Conservation (phyloP, 495 filamentous ascomycete species). For the Beverwykella pulmonaria region DNA sequence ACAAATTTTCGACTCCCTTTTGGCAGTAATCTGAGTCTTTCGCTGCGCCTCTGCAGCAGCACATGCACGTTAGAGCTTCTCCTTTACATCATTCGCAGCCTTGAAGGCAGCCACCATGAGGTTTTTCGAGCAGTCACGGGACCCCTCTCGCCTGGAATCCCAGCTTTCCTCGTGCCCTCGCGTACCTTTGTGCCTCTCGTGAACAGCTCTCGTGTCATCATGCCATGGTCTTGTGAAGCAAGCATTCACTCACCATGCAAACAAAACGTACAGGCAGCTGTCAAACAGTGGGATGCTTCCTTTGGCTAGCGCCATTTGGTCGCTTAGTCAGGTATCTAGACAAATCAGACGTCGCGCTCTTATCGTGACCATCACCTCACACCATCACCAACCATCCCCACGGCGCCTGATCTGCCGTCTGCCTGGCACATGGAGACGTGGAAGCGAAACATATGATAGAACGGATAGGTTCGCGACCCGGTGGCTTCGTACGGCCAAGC, state of each 20-base stretch:
- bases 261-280: conserved; percentile 21
- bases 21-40: not conserved
- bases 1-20: not conserved
- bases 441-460: conserved; percentile 5
- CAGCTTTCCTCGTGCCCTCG: conserved; percentile 24
- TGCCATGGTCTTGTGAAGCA: not conserved
- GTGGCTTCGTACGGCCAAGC: not conserved
- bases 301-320: not conserved
- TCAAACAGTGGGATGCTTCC: conserved; percentile 18
- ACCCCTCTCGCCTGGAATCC: not conserved
- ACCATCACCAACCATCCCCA: conserved; percentile 13
- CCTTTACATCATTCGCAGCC: not conserved
- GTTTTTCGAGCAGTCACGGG: not conserved
- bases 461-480: not conserved
- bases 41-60: not conserved
- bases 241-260: not conserved
- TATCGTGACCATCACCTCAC: conserved; percentile 42
- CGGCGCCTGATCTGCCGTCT: not conserved
- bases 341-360: conserved; percentile 28
- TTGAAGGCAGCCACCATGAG: not conserved
- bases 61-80: not conserved
- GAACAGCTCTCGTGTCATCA: not conserved
- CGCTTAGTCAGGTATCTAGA: conserved; percentile 9
- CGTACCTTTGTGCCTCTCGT: not conserved
- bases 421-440: not conserved